Evolutionary conservation across 1,139 yeast species (phyloP).

Genomic region (Hyphopichia buzzinii): DNA sequence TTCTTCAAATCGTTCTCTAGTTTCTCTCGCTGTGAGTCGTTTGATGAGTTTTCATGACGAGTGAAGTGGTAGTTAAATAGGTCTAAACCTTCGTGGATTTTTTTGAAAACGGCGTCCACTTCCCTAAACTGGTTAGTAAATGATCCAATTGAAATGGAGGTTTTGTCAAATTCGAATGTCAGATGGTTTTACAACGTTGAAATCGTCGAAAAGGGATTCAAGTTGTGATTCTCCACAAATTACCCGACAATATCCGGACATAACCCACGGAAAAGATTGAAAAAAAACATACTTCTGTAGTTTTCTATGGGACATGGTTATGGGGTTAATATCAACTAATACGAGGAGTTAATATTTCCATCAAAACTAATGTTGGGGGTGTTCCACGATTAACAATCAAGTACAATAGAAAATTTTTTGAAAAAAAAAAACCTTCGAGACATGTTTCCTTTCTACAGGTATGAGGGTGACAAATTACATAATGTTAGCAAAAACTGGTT

Average conservation of each 20-base stretch:
- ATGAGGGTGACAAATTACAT: too few relatives aligned
- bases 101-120: slow-evolving; percentile 92
- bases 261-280: too few relatives aligned
- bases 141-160: too few relatives aligned
- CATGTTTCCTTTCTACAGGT: neutral
- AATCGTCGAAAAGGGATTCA: too few relatives aligned
- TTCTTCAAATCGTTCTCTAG: slow-evolving; percentile 90
- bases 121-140: slow-evolving; percentile 39
- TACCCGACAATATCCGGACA: neutral
- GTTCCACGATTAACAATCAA: too few relatives aligned
- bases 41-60: slow-evolving; percentile 62
- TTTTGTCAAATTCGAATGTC: too few relatives aligned
- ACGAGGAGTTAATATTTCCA: neutral
- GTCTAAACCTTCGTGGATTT: slow-evolving; percentile 89
- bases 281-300: slow-evolving; percentile 44
- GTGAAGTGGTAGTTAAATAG: slow-evolving; percentile 59
- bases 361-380: neutral
- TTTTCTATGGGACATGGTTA: slow-evolving; percentile 40
- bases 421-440: neutral
- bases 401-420: neutral
- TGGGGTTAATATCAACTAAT: slow-evolving; percentile 3
- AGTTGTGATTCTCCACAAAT: neutral
- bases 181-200: too few relatives aligned
- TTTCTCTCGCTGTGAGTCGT: slow-evolving; percentile 93
- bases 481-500: too few relatives aligned